A percentile compares a stretch with the other conserved stretches of the same genome.
Evolutionary conservation across 1,139 yeast genomes (phyloP).

Genomic region (Candida sp.): DNA sequence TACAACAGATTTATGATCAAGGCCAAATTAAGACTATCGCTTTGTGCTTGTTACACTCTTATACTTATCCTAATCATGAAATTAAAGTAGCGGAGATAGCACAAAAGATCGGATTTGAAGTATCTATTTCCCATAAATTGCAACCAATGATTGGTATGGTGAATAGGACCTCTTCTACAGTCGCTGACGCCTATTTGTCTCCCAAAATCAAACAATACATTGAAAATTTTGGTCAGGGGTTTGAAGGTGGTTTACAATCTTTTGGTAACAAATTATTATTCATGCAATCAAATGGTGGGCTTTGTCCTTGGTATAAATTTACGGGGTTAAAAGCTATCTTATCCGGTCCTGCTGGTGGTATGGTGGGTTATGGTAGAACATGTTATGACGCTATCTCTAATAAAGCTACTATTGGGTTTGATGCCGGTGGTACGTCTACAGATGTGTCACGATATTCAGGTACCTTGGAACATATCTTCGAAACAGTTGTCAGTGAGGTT

Average conservation of each 20-base stretch:
- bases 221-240: conserved; percentile 39
- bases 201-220: conserved; percentile 35
- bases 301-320: conserved; percentile 47
- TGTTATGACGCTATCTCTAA: conserved; percentile 29
- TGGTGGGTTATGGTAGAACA: conserved; percentile 48
- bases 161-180: conserved; percentile 41
- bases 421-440: conserved; percentile 49
- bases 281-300: conserved; percentile 50
- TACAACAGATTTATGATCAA: conserved; percentile 19
- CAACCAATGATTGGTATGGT: conserved; percentile 47
- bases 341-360: conserved; percentile 51
- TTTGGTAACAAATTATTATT: conserved; percentile 42
- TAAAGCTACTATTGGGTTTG: conserved; percentile 43
- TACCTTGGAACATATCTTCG: conserved; percentile 37
- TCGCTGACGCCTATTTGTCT: conserved; percentile 43
- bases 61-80: conserved; percentile 40
- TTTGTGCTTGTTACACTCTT: conserved; percentile 37
- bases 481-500: conserved; percentile 43
- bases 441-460: conserved; percentile 43
- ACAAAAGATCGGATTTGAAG: conserved; percentile 31
- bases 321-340: conserved; percentile 46
- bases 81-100: conserved; percentile 32
- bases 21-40: conserved; percentile 34
- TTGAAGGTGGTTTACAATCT: conserved; percentile 41
- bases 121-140: conserved; percentile 38